Conservation (phyloP, 768 basidiomycete genomes). For the Naematelia aurantialba region DNA sequence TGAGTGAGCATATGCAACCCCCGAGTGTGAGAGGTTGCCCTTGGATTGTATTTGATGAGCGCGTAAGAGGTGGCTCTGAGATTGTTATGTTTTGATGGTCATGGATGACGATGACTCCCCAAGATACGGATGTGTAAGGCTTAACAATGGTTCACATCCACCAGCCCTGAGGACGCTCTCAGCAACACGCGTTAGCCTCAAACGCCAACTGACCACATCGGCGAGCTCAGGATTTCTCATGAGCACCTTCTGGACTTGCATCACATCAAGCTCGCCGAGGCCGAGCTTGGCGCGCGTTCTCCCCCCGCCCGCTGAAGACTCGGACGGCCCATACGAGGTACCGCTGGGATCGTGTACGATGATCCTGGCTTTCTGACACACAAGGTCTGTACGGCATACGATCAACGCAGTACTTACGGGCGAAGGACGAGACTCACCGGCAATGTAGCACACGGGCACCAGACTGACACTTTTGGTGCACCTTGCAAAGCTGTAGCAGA, state of each 20-base stretch:
- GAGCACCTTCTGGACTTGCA: slow-evolving; percentile 41
- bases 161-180: slow-evolving; percentile 27
- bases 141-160: too few relatives aligned
- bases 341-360: slow-evolving; percentile 35
- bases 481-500: slow-evolving; percentile 45
- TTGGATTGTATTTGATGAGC: slow-evolving; percentile 1
- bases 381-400: slow-evolving; percentile 28
- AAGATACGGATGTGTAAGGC: neutral
- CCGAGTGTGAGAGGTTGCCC: neutral
- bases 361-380: slow-evolving; percentile 46
- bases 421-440: slow-evolving; percentile 24
- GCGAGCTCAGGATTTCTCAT: slow-evolving; percentile 37
- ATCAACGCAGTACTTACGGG: neutral
- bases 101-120: slow-evolving; percentile 4
- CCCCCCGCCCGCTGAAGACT: slow-evolving; percentile 26
- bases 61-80: too few relatives aligned
- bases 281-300: slow-evolving; percentile 9
- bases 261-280: slow-evolving; percentile 31
- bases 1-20: too few relatives aligned
- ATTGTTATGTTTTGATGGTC: neutral
- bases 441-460: slow-evolving; percentile 48
- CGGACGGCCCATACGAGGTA: slow-evolving; percentile 26
- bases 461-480: slow-evolving; percentile 46
- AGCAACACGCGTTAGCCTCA: slow-evolving; percentile 8
- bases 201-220: slow-evolving; percentile 29